Evolutionary conservation across 768 basidiomycete species (phyloP).

Genomic region (Boletellus ananiceps): DNA sequence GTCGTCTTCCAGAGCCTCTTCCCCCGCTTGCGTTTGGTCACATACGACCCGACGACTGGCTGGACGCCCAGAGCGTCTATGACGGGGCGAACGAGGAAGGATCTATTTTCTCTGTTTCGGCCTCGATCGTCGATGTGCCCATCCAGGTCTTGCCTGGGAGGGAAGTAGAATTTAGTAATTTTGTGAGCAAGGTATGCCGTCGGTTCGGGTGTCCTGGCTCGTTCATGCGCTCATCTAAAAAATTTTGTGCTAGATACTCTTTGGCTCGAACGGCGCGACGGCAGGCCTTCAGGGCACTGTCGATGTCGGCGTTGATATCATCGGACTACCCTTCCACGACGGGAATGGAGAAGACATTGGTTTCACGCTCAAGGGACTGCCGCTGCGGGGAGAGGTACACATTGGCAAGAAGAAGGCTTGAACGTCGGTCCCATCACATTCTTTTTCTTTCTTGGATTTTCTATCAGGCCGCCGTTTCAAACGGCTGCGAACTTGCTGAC

Average conservation of each 20-base stretch:
- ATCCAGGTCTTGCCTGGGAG: slow-evolving; percentile 75
- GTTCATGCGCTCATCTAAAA: slow-evolving; percentile 1
- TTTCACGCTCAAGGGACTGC: slow-evolving; percentile 59
- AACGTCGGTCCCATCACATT: neutral
- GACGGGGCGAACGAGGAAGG: slow-evolving; percentile 46
- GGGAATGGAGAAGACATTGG: slow-evolving; percentile 36
- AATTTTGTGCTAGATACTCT: slow-evolving; percentile 51
- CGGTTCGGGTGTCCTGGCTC: neutral
- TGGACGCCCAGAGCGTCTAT: slow-evolving; percentile 43
- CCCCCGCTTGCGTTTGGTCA: slow-evolving; percentile 73
- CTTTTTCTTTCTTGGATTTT: neutral
- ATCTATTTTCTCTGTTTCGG: slow-evolving; percentile 53
- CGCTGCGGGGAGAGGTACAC: slow-evolving; percentile 61
- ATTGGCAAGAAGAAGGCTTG: slow-evolving; percentile 51
- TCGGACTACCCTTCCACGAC: slow-evolving; percentile 53
- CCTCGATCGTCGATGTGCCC: slow-evolving; percentile 68
- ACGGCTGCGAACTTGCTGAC: slow-evolving; percentile 3
- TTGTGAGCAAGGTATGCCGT: slow-evolving; percentile 63
- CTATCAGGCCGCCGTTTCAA: too few relatives aligned
- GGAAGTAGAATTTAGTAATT: slow-evolving; percentile 68
- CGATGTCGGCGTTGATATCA: slow-evolving; percentile 53
- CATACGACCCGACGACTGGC: slow-evolving; percentile 68
- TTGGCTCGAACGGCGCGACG: slow-evolving; percentile 56
- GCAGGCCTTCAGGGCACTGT: slow-evolving; percentile 66
- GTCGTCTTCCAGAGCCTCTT: slow-evolving; percentile 57